These are phyloP conservation scores for Hyaloscypha hepaticicola DNA, from an alignment of 495 filamentous ascomycete genomes.

Conservation along the genomic window DNA sequence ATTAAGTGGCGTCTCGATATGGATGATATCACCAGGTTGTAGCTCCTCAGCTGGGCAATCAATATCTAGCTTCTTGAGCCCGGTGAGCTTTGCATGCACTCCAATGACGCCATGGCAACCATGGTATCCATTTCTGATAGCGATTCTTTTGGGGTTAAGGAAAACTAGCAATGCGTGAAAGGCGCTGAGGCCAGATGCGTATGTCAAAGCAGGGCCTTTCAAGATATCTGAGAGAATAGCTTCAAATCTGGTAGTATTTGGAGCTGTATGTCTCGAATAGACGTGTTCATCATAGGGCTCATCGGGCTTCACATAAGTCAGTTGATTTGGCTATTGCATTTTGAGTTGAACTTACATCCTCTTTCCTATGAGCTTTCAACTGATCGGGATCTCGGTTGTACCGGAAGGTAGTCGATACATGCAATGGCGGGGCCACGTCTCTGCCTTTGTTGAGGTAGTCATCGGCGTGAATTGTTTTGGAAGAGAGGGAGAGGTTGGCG, in stretches of 20 bases:
- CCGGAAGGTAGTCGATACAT: conserved; percentile 85
- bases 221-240: conserved; percentile 71
- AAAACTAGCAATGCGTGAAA: conserved; percentile 80
- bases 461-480: conserved; percentile 83
- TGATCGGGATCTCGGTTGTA: conserved; percentile 68
- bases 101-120: conserved; percentile 83
- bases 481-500: conserved; percentile 51
- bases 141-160: conserved; percentile 73
- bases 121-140: conserved; percentile 85
- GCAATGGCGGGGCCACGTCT: conserved; percentile 82
- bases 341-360: conserved; percentile 38
- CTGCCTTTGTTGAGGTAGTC: conserved; percentile 67
- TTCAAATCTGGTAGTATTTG: conserved; percentile 83
- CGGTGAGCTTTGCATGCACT: conserved; percentile 68
- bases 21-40: conserved; percentile 75
- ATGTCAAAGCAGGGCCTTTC: conserved; percentile 66
- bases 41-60: conserved; percentile 57
- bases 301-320: conserved; percentile 36
- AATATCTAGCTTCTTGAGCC: conserved; percentile 63
- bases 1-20: conserved; percentile 91
- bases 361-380: conserved; percentile 45
- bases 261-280: conserved; percentile 76
- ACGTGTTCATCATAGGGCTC: conserved; percentile 52
- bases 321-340: conserved; percentile 16
- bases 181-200: conserved; percentile 81